phyloP scores from a whole-genome alignment of 495 filamentous ascomycete genomes.

The Aspergillus haitiensis region DNA sequence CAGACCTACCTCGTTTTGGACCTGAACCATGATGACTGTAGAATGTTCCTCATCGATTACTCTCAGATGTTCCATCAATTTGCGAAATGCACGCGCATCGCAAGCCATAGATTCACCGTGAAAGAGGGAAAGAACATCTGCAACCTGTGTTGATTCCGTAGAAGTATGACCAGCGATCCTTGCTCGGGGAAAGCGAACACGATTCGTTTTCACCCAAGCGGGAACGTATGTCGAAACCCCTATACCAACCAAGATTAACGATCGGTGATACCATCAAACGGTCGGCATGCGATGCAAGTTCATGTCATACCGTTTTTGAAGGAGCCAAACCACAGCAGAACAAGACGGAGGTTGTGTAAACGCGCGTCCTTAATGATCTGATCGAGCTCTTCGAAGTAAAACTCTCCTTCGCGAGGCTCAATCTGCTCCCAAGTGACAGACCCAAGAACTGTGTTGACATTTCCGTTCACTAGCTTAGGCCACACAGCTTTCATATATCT shows the following conservation, averaged over 20 bases:
- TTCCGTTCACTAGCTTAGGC: conserved; percentile 41
- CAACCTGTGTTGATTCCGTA: conserved; percentile 28
- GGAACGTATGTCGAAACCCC: conserved; percentile 43
- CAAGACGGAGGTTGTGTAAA: conserved; percentile 40
- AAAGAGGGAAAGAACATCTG: conserved; percentile 40
- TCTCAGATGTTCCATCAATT: conserved; percentile 40
- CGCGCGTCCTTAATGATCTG: conserved; percentile 42
- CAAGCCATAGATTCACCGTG: conserved; percentile 34
- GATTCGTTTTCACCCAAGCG: conserved; percentile 47
- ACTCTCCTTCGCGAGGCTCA: conserved; percentile 48
- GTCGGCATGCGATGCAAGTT: background rate
- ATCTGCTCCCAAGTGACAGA: conserved; percentile 53
- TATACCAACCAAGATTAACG: background rate
- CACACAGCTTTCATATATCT: conserved; percentile 46
- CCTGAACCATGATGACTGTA: conserved; percentile 54
- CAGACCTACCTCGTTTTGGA: conserved; percentile 50
- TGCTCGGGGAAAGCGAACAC: conserved; percentile 44
- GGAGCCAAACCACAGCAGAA: conserved; percentile 53
- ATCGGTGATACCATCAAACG: background rate
- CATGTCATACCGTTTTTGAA: conserved; percentile 47
- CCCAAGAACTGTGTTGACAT: conserved; percentile 53
- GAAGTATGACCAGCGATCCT: conserved; percentile 23
- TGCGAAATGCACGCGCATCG: conserved; percentile 40
- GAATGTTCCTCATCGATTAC: conserved; percentile 41
- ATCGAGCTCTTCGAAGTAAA: conserved; percentile 47